These are phyloP conservation scores for Plectosphaerella cucumerina DNA, from an alignment of 2,329 filamentous ascomycete species.

Conservation along the genomic window DNA sequence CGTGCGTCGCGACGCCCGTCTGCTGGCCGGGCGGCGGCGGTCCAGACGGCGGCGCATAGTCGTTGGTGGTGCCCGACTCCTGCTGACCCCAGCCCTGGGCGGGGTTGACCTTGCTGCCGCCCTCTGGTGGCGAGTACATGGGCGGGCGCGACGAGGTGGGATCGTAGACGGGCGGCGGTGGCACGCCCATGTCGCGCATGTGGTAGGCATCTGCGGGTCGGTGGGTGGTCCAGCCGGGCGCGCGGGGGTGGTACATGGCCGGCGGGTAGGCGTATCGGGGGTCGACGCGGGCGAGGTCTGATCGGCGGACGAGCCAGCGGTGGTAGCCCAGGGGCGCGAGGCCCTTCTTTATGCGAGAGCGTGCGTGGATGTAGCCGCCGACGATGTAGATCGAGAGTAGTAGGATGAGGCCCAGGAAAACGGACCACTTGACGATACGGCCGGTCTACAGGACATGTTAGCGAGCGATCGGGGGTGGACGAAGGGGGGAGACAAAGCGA, in stretches of 20 bases:
- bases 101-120: conserved; percentile 50
- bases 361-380: conserved; percentile 67
- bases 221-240: conserved; percentile 24
- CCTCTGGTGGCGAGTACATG: conserved; percentile 47
- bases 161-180: conserved; percentile 51
- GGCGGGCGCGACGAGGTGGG: conserved; percentile 47
- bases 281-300: conserved; percentile 41
- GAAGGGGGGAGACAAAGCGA: conserved; percentile 4
- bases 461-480: not conserved
- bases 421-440: conserved; percentile 65
- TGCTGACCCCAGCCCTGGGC: conserved; percentile 43
- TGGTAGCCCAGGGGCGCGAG: conserved; percentile 66
- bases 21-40: conserved; percentile 45
- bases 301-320: conserved; percentile 52
- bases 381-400: conserved; percentile 59
- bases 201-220: conserved; percentile 27
- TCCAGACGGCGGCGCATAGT: conserved; percentile 40
- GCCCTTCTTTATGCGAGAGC: conserved; percentile 60
- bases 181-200: conserved; percentile 49
- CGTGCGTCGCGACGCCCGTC: conserved; percentile 18
- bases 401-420: conserved; percentile 60
- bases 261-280: conserved; percentile 43
- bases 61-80: not conserved
- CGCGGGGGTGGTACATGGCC: conserved; percentile 35
- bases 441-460: conserved; percentile 42